Percentiles rank a stretch among this genome's conserved stretches.
Conservation (phyloP, 495 filamentous ascomycete genomes). For the Hamigera avellanea region DNA sequence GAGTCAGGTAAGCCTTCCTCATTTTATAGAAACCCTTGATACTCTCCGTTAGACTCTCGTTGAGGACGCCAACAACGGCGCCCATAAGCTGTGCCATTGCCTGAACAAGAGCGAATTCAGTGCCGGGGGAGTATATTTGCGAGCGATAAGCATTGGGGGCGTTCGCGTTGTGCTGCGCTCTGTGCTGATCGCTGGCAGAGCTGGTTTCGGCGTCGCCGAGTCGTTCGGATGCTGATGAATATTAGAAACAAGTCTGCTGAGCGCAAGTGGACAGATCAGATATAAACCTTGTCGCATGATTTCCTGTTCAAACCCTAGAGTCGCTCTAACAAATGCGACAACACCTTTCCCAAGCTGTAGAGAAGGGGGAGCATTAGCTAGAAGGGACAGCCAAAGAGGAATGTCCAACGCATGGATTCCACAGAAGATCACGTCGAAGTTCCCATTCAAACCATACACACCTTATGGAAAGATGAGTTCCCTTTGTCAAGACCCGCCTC, state of each 20-base stretch:
- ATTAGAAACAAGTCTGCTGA: constrained; percentile 6
- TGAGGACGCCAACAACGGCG: constrained; percentile 79
- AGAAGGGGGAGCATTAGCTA: constrained; percentile 7
- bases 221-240: constrained; percentile 47
- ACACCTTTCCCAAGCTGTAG: constrained; percentile 65
- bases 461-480: constrained; percentile 81
- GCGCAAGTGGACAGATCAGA: constrained; percentile 2
- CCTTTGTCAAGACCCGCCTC: constrained; percentile 61
- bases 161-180: constrained; percentile 43
- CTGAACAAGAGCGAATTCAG: constrained; percentile 70
- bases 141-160: constrained; percentile 40
- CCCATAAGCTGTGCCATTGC: constrained; percentile 80
- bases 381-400: too few species aligned
- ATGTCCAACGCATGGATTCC: background rate
- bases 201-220: constrained; percentile 69
- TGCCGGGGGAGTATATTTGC: constrained; percentile 66
- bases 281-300: constrained; percentile 48
- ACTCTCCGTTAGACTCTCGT: constrained; percentile 86
- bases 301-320: constrained; percentile 90
- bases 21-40: constrained; percentile 89
- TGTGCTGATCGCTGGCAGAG: constrained; percentile 68
- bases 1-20: constrained; percentile 75
- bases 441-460: too few species aligned
- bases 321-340: constrained; percentile 72
- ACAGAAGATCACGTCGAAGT: too few species aligned